Evolutionary conservation across 2,329 filamentous ascomycete genomes (phyloP).

Genomic region (Fusarium duplospermum): DNA sequence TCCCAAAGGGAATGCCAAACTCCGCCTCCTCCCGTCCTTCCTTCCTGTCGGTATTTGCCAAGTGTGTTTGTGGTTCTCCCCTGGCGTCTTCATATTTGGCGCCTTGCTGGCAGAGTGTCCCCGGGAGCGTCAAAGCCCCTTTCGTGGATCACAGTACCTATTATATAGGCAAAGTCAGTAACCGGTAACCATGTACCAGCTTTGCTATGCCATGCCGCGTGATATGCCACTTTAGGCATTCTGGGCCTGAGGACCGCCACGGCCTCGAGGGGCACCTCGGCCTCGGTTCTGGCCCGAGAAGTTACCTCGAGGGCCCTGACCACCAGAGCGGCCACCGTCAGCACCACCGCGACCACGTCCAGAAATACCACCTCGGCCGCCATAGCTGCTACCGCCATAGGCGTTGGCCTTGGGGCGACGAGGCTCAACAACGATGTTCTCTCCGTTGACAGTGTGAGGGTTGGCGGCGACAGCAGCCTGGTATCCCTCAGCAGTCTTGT

Average conservation of each 20-base stretch:
- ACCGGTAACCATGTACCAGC: constrained; percentile 4
- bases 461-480: constrained; percentile 85
- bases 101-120: constrained; percentile 6
- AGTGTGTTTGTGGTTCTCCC: constrained; percentile 6
- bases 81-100: constrained; percentile 5
- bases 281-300: constrained; percentile 75
- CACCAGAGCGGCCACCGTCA: constrained; percentile 69
- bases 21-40: constrained; percentile 37
- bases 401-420: constrained; percentile 81
- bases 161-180: constrained; percentile 1
- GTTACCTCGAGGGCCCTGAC: constrained; percentile 74
- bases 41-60: constrained; percentile 13
- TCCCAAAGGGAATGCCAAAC: constrained; percentile 46
- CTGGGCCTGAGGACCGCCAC: constrained; percentile 68
- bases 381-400: constrained; percentile 77
- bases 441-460: constrained; percentile 84
- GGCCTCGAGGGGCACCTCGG: constrained; percentile 72
- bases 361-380: constrained; percentile 69
- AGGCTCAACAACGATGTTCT: constrained; percentile 88
- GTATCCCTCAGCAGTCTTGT: constrained; percentile 83
- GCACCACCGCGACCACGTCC: constrained; percentile 75
- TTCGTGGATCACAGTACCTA: background rate
- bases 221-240: constrained; percentile 57
- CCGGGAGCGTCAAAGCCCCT: background rate
- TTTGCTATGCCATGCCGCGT: constrained; percentile 10